Evolutionary conservation across 225 moss, liverwort and hornwort species (phyloP), one percentile per base, ranked within the genome.

Genomic region (Marchantia polymorpha): DNA sequence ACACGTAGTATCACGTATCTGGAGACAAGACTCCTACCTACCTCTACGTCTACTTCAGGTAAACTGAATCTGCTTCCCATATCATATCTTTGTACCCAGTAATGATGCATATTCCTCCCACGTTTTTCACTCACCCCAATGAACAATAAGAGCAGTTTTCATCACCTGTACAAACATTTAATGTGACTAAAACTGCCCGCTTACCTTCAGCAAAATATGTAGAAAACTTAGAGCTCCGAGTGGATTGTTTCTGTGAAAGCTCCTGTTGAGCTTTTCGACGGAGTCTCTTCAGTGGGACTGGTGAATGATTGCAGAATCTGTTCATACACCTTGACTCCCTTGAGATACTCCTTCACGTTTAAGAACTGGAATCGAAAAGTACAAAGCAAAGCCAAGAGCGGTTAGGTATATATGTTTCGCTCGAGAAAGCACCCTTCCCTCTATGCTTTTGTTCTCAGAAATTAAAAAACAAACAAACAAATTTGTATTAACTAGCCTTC

Each of bases 301-400:
- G 83, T 83, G 74, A 83, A 78, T 26, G 83, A 81, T 53, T 75
- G 80, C 7, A 86, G 78, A 72, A 86, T 83, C 80, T 86, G 83
- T 71, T 81, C 86, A 46, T 86, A 86, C 0, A 86, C 86, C 39
- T 52, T 72, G 52, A 86, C 81, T 73, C 86, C 86, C 30, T 83
- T 86, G 31, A 86, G 59, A 46, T 86, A 86, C 67, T 86, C 83
- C 48, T 55, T 83, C 25, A 48, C 81, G 8, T 81, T 78, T 77
- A 86, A 81, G 14, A 83, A 86, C 86, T 86, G 74, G 27, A 6
- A 13, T 47, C 47, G 9, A 71, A 48, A 7, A 56, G 5, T 39
- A 39, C 39, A 39, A 20, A 58, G 15, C 20, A 58, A 20, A 58
- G 14, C 58, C 16, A 58, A 16, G 5, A 58, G 58, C 58, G 5